Evolutionary conservation across 495 filamentous ascomycete genomes (phyloP).

Genomic region (Paragyromitra xinjiangensis): DNA sequence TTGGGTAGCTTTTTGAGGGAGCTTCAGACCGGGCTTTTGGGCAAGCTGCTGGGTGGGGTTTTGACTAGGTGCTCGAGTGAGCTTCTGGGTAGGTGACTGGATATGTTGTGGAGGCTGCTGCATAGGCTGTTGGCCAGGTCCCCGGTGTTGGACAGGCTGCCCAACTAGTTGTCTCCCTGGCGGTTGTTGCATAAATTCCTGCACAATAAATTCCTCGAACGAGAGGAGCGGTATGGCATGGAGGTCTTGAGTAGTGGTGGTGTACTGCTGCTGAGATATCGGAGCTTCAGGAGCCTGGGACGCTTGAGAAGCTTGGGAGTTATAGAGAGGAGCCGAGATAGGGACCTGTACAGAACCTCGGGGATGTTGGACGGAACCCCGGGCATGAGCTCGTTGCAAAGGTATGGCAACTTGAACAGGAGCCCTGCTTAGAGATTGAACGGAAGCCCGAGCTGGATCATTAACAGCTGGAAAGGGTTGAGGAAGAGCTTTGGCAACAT

Average conservation of each 20-base stretch:
- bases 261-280: neutral
- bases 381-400: neutral
- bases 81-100: neutral
- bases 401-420: neutral
- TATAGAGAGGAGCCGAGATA: neutral
- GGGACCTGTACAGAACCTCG: neutral
- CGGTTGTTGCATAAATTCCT: neutral
- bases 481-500: neutral
- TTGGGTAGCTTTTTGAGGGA: neutral
- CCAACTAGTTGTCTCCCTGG: neutral
- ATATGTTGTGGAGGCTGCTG: neutral
- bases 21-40: neutral
- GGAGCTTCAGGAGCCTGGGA: neutral
- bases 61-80: neutral
- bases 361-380: no score
- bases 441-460: neutral
- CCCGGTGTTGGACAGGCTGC: neutral
- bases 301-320: no score
- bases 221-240: neutral
- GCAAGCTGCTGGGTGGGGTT: neutral
- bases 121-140: neutral
- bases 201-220: constrained; percentile 3
- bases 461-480: neutral
- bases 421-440: neutral
- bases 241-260: neutral